Base-by-base conservation (phyloP, 139 green algal genomes). In the Picochlorum sp. region DNA sequence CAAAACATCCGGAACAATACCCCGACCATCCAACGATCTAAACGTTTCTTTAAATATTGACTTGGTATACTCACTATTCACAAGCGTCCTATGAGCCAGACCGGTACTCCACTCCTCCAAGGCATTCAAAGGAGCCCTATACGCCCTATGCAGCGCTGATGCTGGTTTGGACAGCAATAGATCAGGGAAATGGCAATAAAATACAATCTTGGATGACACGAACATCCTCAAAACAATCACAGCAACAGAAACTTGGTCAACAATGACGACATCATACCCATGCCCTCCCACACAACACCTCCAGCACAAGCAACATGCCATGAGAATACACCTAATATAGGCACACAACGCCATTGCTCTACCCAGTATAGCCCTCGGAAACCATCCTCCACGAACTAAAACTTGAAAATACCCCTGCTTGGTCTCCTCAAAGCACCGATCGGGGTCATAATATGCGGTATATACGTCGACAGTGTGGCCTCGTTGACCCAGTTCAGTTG, bases 121-220 rank as follows among this genome's bases (percentile, higher is more conserved):
- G 45, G 65, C 79, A 55, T 98, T 83, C 4, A 98, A 66, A 3
- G 91, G 91, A 21, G 72, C 67, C 0, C 86, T 63, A 61, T 94
- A 84, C 6, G 61, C 21, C 4, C 30, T n/a, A 26, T 72, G 73
- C 59, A 91, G 63, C 10, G 23, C 1, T 7, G 82, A 80, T 6
- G 21, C 51, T 3, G 66, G 67, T 1, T 41, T 9, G 0, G 76
- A 70, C 31, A 99, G 84, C 60, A 98, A 79, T 31, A 95, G 64
- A 75, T 99, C 93, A 2, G 93, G 93, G 74, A 95, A 98, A 71
- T 99, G 93, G 85, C 93, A 98, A 70, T 99, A 99, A 73, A 98
- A 99, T 21, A 99, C 68, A 6, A 95, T 73, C 50, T 73, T 81
- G 26, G 62, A 57, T 44, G 52, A 21, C n/a, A 77, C 80, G 4